These are phyloP conservation scores for Daldinia sp. DNA, from an alignment of 2,329 filamentous ascomycete species.

Conservation along the genomic window DNA sequence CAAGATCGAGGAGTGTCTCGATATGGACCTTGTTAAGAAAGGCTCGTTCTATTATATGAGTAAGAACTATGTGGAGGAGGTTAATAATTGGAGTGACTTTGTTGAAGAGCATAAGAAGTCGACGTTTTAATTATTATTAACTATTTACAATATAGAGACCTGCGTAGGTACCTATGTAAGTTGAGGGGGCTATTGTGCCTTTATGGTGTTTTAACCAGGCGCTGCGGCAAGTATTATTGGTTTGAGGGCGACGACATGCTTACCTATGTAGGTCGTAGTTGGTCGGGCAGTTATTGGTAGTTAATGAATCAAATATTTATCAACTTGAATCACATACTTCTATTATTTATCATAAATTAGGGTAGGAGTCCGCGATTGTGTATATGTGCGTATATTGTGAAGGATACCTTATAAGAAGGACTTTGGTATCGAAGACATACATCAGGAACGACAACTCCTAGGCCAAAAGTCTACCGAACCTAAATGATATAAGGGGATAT, in stretches of 20 bases:
- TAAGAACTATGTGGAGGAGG: constrained; percentile 18
- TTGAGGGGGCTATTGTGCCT: background rate
- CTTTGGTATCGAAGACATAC: background rate
- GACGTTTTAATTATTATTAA: constrained; percentile 26
- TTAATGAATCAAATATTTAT: too few relatives aligned
- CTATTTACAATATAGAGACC: too few relatives aligned
- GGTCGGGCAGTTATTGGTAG: background rate
- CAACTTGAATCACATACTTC: background rate
- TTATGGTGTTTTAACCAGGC: background rate
- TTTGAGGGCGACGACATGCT: background rate
- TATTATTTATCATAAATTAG: background rate
- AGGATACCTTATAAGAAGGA: background rate
- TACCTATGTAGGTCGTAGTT: background rate
- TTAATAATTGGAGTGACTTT: constrained; percentile 14
- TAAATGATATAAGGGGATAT: too few relatives aligned
- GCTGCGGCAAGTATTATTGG: background rate
- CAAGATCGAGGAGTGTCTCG: constrained; percentile 21
- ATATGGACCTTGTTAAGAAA: constrained; percentile 27
- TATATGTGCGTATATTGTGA: too few relatives aligned
- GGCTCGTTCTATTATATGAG: constrained; percentile 33
- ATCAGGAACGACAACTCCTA: too few relatives aligned
- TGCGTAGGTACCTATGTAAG: background rate
- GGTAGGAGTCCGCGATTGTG: too few relatives aligned
- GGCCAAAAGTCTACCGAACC: too few relatives aligned
- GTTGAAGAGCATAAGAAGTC: constrained; percentile 18